Conservation (phyloP, 805 yeast genomes). For the Sugiyamaella chiloensis region DNA sequence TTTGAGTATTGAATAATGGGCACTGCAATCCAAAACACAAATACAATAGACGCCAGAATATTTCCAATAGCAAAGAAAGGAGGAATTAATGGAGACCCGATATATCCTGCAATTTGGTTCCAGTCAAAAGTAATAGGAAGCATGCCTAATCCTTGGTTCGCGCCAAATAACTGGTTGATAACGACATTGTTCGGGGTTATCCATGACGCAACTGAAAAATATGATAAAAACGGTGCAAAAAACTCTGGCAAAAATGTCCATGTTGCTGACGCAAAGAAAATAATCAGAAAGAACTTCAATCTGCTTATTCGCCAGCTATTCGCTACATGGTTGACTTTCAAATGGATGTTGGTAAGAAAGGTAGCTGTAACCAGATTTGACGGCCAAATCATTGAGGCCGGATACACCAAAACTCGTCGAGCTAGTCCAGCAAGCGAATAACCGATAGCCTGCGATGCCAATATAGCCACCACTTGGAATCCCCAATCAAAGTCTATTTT, state of each 20-base stretch:
- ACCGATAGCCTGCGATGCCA: slow-evolving; percentile 63
- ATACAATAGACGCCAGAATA: slow-evolving; percentile 46
- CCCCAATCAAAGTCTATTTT: slow-evolving; percentile 47
- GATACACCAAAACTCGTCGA: slow-evolving; percentile 56
- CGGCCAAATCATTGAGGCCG: slow-evolving; percentile 73
- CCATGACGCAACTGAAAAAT: slow-evolving; percentile 63
- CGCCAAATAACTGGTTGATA: slow-evolving; percentile 66
- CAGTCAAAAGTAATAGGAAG: slow-evolving; percentile 69
- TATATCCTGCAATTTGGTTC: slow-evolving; percentile 54
- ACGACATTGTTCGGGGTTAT: slow-evolving; percentile 54
- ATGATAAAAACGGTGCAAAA: slow-evolving; percentile 55
- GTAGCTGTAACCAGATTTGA: slow-evolving; percentile 57
- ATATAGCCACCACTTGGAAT: slow-evolving; percentile 48
- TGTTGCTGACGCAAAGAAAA: slow-evolving; percentile 40
- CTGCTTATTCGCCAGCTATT: slow-evolving; percentile 61
- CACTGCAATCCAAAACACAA: slow-evolving; percentile 50
- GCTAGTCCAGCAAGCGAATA: slow-evolving; percentile 64
- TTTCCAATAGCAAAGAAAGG: slow-evolving; percentile 49
- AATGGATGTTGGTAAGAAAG: slow-evolving; percentile 51
- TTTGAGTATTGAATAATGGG: slow-evolving; percentile 55
- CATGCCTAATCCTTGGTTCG: slow-evolving; percentile 57
- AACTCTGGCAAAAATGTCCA: slow-evolving; percentile 64
- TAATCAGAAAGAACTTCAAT: slow-evolving; percentile 45
- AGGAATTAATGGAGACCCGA: slow-evolving; percentile 63
- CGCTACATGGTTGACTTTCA: slow-evolving; percentile 49